Percentiles rank a stretch among this genome's conserved stretches.
phyloP scores from a whole-genome alignment of 805 yeast genomes.

The Clavispora vitiphila region DNA sequence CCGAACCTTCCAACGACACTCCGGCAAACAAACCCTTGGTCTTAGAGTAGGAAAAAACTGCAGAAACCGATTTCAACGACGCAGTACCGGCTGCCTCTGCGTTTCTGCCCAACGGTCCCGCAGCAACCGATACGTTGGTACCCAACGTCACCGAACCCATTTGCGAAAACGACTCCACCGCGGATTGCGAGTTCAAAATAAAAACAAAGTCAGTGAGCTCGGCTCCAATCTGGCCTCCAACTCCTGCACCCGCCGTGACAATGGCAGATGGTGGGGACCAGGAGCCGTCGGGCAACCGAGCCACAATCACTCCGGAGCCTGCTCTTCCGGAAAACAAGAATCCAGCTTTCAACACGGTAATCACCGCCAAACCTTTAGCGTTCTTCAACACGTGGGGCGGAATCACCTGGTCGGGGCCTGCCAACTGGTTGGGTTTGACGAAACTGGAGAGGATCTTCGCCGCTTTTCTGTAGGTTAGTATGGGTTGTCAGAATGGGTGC shows the following conservation, averaged over 20 bases:
- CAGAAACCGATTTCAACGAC: constrained; percentile 78
- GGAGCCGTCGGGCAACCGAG: constrained; percentile 86
- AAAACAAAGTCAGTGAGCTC: constrained; percentile 95
- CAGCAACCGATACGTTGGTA: constrained; percentile 92
- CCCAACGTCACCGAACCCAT: constrained; percentile 93
- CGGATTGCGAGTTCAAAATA: constrained; percentile 78
- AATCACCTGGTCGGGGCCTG: constrained; percentile 82
- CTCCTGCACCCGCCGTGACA: constrained; percentile 96
- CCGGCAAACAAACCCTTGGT: constrained; percentile 97
- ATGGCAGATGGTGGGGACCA: constrained; percentile 99
- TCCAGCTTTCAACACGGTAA: constrained; percentile 96
- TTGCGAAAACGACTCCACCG: constrained; percentile 91
- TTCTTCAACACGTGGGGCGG: constrained; percentile 83
- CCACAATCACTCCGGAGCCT: constrained; percentile 94
- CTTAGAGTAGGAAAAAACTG: constrained; percentile 89
- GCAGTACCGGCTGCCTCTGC: constrained; percentile 98
- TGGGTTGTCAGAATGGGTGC: background rate
- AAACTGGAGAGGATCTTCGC: constrained; percentile 87
- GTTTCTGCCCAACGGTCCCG: constrained; percentile 95
- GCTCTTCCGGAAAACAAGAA: constrained; percentile 95
- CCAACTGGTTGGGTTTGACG: constrained; percentile 88
- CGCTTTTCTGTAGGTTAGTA: constrained; percentile 58
- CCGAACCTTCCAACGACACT: constrained; percentile 94
- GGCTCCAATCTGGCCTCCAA: constrained; percentile 96
- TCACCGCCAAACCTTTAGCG: constrained; percentile 88